phyloP scores from a whole-genome alignment of 2,329 filamentous ascomycete species.

The Phialocephala subalpina region DNA sequence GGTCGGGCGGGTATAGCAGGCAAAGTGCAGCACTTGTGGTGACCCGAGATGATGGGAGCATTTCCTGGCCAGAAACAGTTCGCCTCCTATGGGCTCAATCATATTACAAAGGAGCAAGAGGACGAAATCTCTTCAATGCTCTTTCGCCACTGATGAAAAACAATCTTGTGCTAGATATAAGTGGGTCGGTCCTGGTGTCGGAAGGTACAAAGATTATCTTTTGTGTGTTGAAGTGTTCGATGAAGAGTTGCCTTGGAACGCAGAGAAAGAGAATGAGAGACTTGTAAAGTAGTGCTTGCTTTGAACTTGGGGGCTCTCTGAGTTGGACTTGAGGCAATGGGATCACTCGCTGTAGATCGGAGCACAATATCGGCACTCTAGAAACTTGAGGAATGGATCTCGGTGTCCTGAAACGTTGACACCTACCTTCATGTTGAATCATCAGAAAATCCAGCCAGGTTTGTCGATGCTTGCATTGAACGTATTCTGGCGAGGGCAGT shows the following conservation, averaged over 20 bases:
- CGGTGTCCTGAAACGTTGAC: too few relatives aligned
- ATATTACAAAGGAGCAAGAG: neutral
- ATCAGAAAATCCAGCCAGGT: too few relatives aligned
- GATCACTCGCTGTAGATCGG: neutral
- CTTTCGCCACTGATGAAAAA: neutral
- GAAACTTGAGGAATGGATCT: too few relatives aligned
- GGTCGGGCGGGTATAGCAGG: too few relatives aligned
- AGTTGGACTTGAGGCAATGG: neutral
- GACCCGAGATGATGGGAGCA: neutral
- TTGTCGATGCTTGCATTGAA: too few relatives aligned
- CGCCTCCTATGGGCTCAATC: neutral
- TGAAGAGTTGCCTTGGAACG: constrained; percentile 23
- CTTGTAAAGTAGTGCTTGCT: neutral
- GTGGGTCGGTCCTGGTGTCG: neutral
- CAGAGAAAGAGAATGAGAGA: neutral
- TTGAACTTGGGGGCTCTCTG: neutral
- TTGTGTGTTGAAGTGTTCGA: constrained; percentile 19
- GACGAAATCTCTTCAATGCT: neutral
- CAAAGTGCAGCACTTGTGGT: neutral
- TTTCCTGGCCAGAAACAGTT: neutral
- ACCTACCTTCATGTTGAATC: too few relatives aligned
- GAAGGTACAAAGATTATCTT: constrained; percentile 1
- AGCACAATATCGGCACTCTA: too few relatives aligned
- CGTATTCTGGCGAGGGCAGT: too few relatives aligned
- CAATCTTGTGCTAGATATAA: neutral